Base-by-base conservation (phyloP, 345 rosid genomes). In the Erodium maritimum region DNA sequence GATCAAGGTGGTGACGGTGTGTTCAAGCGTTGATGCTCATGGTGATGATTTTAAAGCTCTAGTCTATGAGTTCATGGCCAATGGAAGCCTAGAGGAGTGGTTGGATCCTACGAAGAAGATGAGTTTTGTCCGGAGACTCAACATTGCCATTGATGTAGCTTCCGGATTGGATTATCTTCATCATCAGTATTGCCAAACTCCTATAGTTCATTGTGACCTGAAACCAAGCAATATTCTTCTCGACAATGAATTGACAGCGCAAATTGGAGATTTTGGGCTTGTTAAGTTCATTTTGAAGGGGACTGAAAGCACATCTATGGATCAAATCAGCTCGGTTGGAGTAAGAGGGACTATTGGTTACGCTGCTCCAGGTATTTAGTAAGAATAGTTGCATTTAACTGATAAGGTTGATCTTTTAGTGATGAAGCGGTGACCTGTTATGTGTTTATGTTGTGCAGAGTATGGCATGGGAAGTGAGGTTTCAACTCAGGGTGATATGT, bases 41-140 rank as follows among this genome's bases (percentile, higher is more conserved):
- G 76, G 86, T 51, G 75, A 80, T 52, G 70, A 73, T 45, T 83
- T 83, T 67, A 83, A 73, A 68, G 86, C 86, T 80, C 2, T 74
- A 63, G 83, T 64, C n/a, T n/a, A n/a, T n/a, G n/a, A n/a, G n/a
- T n/a, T n/a, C n/a, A n/a, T n/a, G n/a, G n/a, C 71, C 0, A 77
- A 76, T 48, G 82, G 83, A 11, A 80, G 66, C 57, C 48, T 80
- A 19, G 85, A 83, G 17, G 66, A 23, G 24, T 78, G 79, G 84
- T 3, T 80, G 55, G 69, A 72, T 34, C 65, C 57, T 23, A 34
- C 46, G 17, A 58, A 42, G 62, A 61, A 25, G 16, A 52, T 75
- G 54, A 69, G 52, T 19, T 55, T 78, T 54, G 19, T 51, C 50
- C 75, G 73, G 63, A 61, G 82, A 50, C 67, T 81, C 0, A 71